phyloP scores from a whole-genome alignment of 2,329 filamentous ascomycete species.

The Orbilia brochopaga region DNA sequence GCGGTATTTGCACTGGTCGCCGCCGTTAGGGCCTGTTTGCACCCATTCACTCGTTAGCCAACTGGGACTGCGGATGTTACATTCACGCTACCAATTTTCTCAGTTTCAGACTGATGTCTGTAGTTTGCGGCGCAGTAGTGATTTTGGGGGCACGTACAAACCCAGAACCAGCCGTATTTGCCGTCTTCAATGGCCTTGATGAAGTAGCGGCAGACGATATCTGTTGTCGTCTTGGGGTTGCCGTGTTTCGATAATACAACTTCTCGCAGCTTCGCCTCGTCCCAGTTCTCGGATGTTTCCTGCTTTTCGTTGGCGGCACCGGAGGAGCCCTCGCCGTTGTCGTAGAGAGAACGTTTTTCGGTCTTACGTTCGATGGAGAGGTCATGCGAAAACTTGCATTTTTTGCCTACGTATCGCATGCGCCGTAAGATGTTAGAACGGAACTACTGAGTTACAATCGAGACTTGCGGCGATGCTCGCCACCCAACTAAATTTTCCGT shows the following conservation, averaged over 20 bases:
- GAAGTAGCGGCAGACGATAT: conserved; percentile 99
- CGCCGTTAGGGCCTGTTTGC: conserved; percentile 73
- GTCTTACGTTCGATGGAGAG: conserved; percentile 85
- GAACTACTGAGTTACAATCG: no score
- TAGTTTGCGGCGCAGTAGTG: not conserved
- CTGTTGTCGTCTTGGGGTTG: conserved; percentile 91
- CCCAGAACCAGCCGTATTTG: conserved; percentile 99
- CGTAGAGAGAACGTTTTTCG: conserved; percentile 89
- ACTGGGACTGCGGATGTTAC: no score
- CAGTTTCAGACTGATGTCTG: no score
- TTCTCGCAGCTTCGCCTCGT: conserved; percentile 89
- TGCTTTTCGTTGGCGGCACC: conserved; percentile 76
- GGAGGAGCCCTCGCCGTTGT: conserved; percentile 77
- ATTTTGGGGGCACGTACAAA: conserved; percentile 63
- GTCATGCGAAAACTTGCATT: conserved; percentile 98
- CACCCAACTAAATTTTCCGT: no score
- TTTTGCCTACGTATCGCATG: conserved; percentile 64
- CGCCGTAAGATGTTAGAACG: not conserved
- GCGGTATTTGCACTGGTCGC: conserved; percentile 98
- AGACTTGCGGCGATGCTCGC: no score
- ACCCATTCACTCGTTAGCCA: not conserved
- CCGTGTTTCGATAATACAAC: conserved; percentile 96
- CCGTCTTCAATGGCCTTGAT: conserved; percentile 96
- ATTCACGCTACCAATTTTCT: no score
- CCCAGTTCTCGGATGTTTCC: conserved; percentile 95